Conservation (phyloP, 1,284 basidiomycete species). For the Tetrapyrgos nigripes region DNA sequence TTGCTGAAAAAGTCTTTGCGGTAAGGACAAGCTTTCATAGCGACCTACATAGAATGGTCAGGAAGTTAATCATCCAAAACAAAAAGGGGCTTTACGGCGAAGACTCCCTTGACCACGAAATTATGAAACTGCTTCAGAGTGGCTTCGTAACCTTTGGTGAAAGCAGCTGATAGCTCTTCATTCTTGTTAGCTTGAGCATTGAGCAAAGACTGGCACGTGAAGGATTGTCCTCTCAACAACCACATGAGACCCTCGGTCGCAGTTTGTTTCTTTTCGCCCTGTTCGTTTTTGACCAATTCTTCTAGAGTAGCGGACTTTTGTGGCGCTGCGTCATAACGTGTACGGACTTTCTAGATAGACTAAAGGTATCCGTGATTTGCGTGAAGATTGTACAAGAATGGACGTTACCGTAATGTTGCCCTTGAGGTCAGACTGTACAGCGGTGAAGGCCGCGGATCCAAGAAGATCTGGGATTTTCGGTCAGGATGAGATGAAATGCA, state of each 20-base stretch:
- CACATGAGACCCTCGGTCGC: conserved; percentile 95
- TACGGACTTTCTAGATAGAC: conserved; percentile 81
- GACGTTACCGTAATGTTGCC: conserved; percentile 93
- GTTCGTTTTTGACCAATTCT: conserved; percentile 85
- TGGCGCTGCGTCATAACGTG: conserved; percentile 76
- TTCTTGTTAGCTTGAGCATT: conserved; percentile 71
- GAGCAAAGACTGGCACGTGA: conserved; percentile 89
- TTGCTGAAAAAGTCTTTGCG: conserved; percentile 91
- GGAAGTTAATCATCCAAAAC: background rate
- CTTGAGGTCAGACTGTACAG: conserved; percentile 89
- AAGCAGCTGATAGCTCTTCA: conserved; percentile 80
- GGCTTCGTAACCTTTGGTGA: conserved; percentile 83
- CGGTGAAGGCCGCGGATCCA: conserved; percentile 84
- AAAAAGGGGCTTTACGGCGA: conserved; percentile 65
- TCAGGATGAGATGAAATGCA: background rate
- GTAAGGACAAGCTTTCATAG: conserved; percentile 97
- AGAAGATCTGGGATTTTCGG: conserved; percentile 74
- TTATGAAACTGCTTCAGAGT: conserved; percentile 90
- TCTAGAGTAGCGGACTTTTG: conserved; percentile 82
- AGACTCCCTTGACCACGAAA: conserved; percentile 87
- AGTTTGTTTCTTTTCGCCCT: conserved; percentile 83
- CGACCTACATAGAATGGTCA: conserved; percentile 60
- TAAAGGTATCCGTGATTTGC: conserved; percentile 11
- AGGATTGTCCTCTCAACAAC: conserved; percentile 89
- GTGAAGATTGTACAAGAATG: conserved; percentile 35